A percentile compares a stretch with the other conserved stretches of the same genome.
Evolutionary conservation across 495 filamentous ascomycete genomes (phyloP).

Genomic region (Trichoderma erinaceum): DNA sequence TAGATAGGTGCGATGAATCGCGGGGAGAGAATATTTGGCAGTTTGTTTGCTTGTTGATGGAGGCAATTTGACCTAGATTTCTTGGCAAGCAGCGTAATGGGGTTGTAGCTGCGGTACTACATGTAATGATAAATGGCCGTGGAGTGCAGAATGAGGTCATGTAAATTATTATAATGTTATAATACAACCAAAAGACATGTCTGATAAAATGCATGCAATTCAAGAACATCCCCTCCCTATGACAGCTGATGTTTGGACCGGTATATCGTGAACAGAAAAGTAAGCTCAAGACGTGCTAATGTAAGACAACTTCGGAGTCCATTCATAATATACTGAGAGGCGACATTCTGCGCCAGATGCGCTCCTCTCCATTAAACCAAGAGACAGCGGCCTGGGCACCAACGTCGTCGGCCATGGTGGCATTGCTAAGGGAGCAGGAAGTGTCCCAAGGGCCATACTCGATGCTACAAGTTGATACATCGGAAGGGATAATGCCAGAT

Average conservation of each 20-base stretch:
- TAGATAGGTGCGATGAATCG: neutral
- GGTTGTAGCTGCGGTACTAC: conserved; percentile 1
- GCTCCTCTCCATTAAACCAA: neutral
- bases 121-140: neutral
- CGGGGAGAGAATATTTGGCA: neutral
- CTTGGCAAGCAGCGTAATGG: conserved; percentile 6
- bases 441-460: neutral
- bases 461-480: neutral
- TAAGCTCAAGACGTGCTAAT: neutral
- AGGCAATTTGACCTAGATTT: conserved; percentile 10
- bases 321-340: neutral
- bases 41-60: neutral
- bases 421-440: neutral
- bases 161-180: neutral
- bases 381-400: neutral
- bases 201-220: neutral
- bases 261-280: neutral
- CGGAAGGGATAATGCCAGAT: neutral
- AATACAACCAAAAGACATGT: neutral
- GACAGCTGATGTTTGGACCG: neutral
- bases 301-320: neutral
- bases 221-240: neutral
- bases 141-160: neutral
- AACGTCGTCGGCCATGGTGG: neutral
- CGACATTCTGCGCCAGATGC: neutral